Conservation (phyloP, 768 basidiomycete genomes). For the Termitomyces heimii region DNA sequence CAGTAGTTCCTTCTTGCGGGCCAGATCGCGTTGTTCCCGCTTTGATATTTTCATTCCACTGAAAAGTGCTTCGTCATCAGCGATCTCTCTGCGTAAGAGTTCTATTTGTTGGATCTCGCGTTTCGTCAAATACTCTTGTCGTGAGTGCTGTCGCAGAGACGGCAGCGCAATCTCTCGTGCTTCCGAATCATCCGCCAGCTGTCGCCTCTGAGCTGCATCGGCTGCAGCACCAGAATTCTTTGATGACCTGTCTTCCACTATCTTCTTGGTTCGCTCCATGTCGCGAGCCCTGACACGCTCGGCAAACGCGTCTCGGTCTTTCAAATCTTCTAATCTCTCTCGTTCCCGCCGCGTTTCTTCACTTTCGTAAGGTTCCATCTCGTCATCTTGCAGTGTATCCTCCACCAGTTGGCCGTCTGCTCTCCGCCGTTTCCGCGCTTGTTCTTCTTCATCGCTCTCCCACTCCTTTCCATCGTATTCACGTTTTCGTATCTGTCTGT, state of each 20-base stretch:
- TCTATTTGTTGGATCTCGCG: conserved; percentile 96
- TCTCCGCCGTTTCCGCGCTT: conserved; percentile 58
- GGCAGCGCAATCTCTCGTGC: conserved; percentile 53
- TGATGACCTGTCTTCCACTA: conserved; percentile 90
- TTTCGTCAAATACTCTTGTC: conserved; percentile 95
- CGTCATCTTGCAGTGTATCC: conserved; percentile 30
- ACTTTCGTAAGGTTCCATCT: conserved; percentile 56
- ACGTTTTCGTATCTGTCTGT: conserved; percentile 69
- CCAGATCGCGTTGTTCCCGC: conserved; percentile 74
- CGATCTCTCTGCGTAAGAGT: conserved; percentile 85
- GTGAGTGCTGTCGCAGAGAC: conserved; percentile 78
- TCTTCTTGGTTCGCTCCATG: conserved; percentile 77
- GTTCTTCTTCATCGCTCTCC: conserved; percentile 89
- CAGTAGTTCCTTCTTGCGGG: conserved; percentile 88
- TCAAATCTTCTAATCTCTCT: conserved; percentile 71
- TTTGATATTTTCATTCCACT: conserved; percentile 87
- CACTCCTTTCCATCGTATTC: conserved; percentile 80
- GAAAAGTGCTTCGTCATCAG: conserved; percentile 90
- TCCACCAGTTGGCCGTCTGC: conserved; percentile 34
- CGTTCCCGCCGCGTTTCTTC: conserved; percentile 64
- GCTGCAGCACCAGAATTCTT: conserved; percentile 67
- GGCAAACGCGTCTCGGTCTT: conserved; percentile 91
- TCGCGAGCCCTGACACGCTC: conserved; percentile 82
- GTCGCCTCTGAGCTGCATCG: conserved; percentile 76
- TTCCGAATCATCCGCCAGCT: conserved; percentile 73